These are phyloP conservation scores for Aspergillus avenaceus DNA, from an alignment of 495 filamentous ascomycete species.

Conservation along the genomic window DNA sequence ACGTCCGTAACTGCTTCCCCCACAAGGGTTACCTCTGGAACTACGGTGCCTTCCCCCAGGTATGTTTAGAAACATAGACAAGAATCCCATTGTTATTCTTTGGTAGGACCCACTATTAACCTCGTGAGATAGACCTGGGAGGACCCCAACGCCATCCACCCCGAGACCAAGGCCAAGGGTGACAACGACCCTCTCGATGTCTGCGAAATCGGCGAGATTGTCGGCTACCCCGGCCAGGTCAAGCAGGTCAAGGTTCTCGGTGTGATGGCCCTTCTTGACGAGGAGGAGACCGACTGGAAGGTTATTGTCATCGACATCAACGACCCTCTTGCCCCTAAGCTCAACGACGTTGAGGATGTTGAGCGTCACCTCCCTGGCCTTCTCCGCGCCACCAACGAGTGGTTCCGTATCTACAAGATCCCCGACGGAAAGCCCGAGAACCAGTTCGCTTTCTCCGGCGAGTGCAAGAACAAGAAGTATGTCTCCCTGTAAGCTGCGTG, in stretches of 20 bases:
- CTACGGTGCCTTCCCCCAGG: slow-evolving; percentile 98
- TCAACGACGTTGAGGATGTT: slow-evolving; percentile 98
- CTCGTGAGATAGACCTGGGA: slow-evolving; percentile 78
- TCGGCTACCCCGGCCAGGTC: slow-evolving; percentile 90
- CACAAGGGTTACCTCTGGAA: slow-evolving; percentile 99
- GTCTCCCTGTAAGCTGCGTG: slow-evolving; percentile 15
- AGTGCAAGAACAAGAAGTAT: slow-evolving; percentile 99
- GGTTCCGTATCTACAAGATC: slow-evolving; percentile 99
- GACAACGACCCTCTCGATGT: slow-evolving; percentile 99
- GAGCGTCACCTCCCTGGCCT: slow-evolving; percentile 97
- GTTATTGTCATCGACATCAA: slow-evolving; percentile 99
- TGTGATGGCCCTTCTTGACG: slow-evolving; percentile 98
- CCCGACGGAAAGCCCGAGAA: slow-evolving; percentile 99
- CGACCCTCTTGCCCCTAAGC: slow-evolving; percentile 91
- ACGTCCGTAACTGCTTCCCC: slow-evolving; percentile 99
- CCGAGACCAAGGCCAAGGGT: slow-evolving; percentile 99
- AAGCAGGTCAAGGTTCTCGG: slow-evolving; percentile 99
- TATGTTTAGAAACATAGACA: slow-evolving; percentile 34
- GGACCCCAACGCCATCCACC: slow-evolving; percentile 91
- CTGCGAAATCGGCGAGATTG: slow-evolving; percentile 98
- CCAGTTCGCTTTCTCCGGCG: slow-evolving; percentile 99
- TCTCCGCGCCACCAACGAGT: slow-evolving; percentile 97
- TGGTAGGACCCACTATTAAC: slow-evolving; percentile 1
- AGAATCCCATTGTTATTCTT: neutral
- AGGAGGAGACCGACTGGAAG: slow-evolving; percentile 99